These are phyloP conservation scores for Termitomyces sp. DNA, from an alignment of 768 basidiomycete genomes.

Conservation along the genomic window DNA sequence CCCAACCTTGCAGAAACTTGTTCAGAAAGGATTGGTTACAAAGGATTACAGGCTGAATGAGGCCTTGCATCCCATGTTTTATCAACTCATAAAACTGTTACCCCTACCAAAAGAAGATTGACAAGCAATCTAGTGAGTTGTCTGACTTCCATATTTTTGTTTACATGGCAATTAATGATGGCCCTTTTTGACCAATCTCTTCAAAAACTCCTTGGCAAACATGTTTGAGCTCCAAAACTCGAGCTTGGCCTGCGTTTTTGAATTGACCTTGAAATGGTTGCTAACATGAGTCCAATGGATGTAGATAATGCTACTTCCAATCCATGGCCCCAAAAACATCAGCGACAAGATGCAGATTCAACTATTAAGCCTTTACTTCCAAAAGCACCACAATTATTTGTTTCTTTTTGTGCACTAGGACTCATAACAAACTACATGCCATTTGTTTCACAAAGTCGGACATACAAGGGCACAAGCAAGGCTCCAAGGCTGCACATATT, in stretches of 20 bases:
- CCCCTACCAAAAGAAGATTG: constrained; percentile 76
- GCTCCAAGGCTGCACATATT: constrained; percentile 80
- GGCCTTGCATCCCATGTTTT: constrained; percentile 74
- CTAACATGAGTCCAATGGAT: constrained; percentile 9
- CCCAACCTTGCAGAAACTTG: constrained; percentile 71
- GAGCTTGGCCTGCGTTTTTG: not conserved
- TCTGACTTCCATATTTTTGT: constrained; percentile 77
- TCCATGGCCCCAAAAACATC: constrained; percentile 47
- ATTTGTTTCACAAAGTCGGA: constrained; percentile 80
- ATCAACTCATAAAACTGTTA: constrained; percentile 68
- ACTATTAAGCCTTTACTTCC: constrained; percentile 10
- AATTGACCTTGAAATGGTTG: constrained; percentile 1
- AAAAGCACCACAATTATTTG: constrained; percentile 60
- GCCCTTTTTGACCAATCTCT: too few species aligned
- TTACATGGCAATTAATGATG: constrained; percentile 69
- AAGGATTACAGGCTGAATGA: constrained; percentile 82
- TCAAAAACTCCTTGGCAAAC: too few species aligned
- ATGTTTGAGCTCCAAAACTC: not conserved
- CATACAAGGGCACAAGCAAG: constrained; percentile 77
- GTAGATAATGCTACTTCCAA: constrained; percentile 18
- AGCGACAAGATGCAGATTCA: constrained; percentile 28
- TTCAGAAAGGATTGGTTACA: constrained; percentile 80
- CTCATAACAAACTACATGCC: constrained; percentile 89
- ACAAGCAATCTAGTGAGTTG: constrained; percentile 64
- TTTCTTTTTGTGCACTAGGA: constrained; percentile 94